These are phyloP conservation scores for Colletotrichum magnum DNA, from an alignment of 2,329 filamentous ascomycete species.

Conservation along the genomic window DNA sequence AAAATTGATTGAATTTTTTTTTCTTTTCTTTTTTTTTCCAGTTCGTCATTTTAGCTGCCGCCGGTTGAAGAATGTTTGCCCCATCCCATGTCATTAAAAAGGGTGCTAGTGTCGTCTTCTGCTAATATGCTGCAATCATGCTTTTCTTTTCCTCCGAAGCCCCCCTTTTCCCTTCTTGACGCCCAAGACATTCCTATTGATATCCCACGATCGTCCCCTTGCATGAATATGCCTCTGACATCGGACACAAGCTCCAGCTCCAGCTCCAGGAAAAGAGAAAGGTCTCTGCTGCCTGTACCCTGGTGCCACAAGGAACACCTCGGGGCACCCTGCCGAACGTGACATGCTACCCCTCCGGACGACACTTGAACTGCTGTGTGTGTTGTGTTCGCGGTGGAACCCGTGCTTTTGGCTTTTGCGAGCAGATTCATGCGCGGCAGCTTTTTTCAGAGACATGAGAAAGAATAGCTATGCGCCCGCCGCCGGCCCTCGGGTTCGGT, in stretches of 20 bases:
- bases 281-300: constrained; percentile 13
- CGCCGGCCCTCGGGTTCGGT: constrained; percentile 10
- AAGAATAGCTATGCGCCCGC: constrained; percentile 9
- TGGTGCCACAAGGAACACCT: constrained; percentile 7
- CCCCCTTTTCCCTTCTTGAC: constrained; percentile 4
- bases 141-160: not conserved
- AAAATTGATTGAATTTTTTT: constrained; percentile 12
- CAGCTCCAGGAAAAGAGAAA: not conserved
- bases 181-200: constrained; percentile 23
- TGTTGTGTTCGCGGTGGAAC: constrained; percentile 6
- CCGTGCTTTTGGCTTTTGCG: constrained; percentile 4
- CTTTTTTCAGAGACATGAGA: constrained; percentile 7
- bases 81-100: constrained; percentile 21
- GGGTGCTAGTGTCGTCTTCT: constrained; percentile 9
- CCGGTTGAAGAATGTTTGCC: constrained; percentile 19
- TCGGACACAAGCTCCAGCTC: constrained; percentile 23
- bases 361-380: constrained; percentile 9
- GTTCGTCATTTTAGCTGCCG: constrained; percentile 7
- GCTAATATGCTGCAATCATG: constrained; percentile 2
- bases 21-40: not conserved
- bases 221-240: constrained; percentile 35
- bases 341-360: constrained; percentile 25
- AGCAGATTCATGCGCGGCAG: constrained; percentile 25
- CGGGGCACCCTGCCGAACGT: constrained; percentile 23
- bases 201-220: constrained; percentile 32